Evolutionary conservation across 2,329 filamentous ascomycete genomes (phyloP).

Genomic region (Fusarium vanettenii): DNA sequence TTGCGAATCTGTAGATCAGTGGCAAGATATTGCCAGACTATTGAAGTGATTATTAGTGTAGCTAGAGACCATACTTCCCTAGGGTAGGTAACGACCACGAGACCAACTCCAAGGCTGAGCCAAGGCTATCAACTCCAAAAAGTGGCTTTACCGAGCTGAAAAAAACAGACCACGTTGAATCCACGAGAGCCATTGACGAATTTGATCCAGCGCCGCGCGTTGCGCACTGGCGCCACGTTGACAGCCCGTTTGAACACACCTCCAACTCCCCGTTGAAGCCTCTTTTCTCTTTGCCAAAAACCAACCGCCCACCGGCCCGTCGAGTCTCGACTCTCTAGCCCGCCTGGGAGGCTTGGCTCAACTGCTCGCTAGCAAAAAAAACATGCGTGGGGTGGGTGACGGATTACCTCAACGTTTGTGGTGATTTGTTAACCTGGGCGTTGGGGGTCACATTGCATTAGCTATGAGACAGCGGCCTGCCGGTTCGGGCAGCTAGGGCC

Average conservation of each 20-base stretch:
- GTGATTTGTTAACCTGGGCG: background rate
- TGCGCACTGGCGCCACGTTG: background rate
- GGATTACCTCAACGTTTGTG: background rate
- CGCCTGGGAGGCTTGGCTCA: background rate
- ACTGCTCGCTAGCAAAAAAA: background rate
- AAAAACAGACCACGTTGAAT: background rate
- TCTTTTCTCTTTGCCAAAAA: background rate
- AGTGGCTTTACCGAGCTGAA: background rate
- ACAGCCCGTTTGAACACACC: background rate
- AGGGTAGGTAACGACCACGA: background rate
- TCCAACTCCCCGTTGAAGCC: background rate
- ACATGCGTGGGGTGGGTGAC: background rate
- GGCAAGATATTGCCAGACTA: background rate
- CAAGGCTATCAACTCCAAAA: background rate
- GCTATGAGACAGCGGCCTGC: background rate
- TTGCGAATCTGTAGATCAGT: background rate
- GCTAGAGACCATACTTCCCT: background rate
- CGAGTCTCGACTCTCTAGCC: background rate
- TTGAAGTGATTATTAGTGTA: background rate
- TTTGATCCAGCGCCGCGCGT: background rate
- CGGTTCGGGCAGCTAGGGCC: background rate
- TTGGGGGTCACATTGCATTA: slow-evolving; percentile 13
- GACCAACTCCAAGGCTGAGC: background rate
- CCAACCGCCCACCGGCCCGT: background rate
- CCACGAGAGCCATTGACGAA: background rate